These are phyloP conservation scores for Cyclocybe cylindracea DNA, from an alignment of 768 basidiomycete genomes.

Conservation along the genomic window DNA sequence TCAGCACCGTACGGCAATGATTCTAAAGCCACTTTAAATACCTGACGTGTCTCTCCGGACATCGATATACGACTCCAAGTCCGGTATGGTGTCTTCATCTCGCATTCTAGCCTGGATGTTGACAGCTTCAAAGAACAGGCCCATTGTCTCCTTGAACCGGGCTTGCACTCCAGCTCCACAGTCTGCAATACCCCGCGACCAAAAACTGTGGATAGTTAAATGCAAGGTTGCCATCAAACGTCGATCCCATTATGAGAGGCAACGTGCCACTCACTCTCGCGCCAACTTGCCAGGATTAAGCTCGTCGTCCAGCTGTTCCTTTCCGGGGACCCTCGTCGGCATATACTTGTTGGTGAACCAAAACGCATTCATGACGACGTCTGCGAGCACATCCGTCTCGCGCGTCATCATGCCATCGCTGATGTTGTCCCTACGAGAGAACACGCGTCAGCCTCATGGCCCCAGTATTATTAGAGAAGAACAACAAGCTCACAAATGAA, in stretches of 20 bases:
- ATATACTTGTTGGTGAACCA: conserved; percentile 55
- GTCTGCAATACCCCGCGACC: conserved; percentile 60
- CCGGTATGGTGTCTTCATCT: conserved; percentile 52
- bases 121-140: conserved; percentile 69
- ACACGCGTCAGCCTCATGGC: conserved; percentile 11
- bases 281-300: conserved; percentile 64
- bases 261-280: conserved; percentile 53
- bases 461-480: conserved; percentile 9
- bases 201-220: conserved; percentile 48
- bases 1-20: neutral
- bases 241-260: conserved; percentile 3
- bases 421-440: conserved; percentile 58
- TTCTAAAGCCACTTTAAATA: conserved; percentile 1
- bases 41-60: conserved; percentile 76
- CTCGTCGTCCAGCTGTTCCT: conserved; percentile 41
- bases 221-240: conserved; percentile 4
- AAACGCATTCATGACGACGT: conserved; percentile 73
- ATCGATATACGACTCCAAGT: conserved; percentile 73
- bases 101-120: conserved; percentile 63
- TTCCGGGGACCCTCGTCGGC: conserved; percentile 42
- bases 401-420: conserved; percentile 77
- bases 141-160: conserved; percentile 72
- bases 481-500: conserved; percentile 45
- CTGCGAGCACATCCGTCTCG: conserved; percentile 56
- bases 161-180: conserved; percentile 58